Evolutionary conservation across 108 stramenopile genomes (phyloP), one percentile per base, ranked within the genome.

Genomic region (Stephanodiscus minutulus): DNA sequence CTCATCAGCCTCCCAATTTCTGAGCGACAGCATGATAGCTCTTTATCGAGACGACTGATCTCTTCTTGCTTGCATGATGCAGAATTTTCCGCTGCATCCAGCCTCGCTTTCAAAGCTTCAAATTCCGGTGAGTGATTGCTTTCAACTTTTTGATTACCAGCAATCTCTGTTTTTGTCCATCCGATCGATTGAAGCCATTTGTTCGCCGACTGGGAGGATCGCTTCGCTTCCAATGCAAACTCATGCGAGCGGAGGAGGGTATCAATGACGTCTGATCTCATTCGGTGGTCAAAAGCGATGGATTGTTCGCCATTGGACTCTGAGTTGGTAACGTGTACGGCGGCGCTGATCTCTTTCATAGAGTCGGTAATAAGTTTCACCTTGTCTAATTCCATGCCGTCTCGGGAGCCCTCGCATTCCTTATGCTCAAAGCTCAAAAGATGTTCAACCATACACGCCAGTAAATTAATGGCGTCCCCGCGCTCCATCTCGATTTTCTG

Each of bases 1-100:
- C 77, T 86, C 53, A 66, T 85, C 18, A 94, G 67, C 31, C 88
- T 77, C 55, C 86, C 91, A 65, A 94, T 90, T 79, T 94, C 93
- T 33, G 88, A 86, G 18, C 86, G 79, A 66, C 89, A 90, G 50
- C 81, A 71, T 17, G 82, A 76, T 9, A 94, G 63, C 54, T 91
- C 91, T 64, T 79, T 63, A 63, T 90, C 84, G n/a, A 94, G 77
- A 28, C 78, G 78, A 24, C 54, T 44, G 22, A 74, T 73, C 33
- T 77, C 55, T 74, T 76, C 74, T 22, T 65, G 59, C 27, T 82
- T 82, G 56, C 72, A 82, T 15, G 62, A 64, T 8, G 79, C 36
- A 64, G 77, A 74, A 10, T 57, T 1, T 44, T 85, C 52, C 2
- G 78, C 71, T 6, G 81, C 63, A 64, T 72, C 81, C 4, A 89